Evolutionary conservation across 352 stramenopile genomes (phyloP), one percentile per base, ranked within the genome.

Genomic region (Thalassiosira allenii): DNA sequence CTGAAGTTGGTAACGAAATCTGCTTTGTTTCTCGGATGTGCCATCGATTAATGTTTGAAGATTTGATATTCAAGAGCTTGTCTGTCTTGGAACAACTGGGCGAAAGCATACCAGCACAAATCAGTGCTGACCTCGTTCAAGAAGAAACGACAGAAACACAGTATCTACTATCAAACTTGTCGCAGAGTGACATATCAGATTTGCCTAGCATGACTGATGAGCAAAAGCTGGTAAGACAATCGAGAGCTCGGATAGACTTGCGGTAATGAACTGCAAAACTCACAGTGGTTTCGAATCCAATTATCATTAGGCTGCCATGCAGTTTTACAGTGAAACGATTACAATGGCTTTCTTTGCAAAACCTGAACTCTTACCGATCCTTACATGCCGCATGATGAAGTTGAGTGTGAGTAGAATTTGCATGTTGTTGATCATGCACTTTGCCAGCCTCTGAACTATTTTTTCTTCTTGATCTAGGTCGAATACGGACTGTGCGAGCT

Each of bases 141-240:
- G 11, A 64, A 33, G 54, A 64, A 64, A 44, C 23, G 20, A 17
- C 14, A 25, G 23, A 3, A 34, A 43, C 30, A 5, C 32, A 43
- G 25, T 12, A 22, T 14, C 33, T 44, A 22, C 22, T 64, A 1
- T 44, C 32, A 25, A 20, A n/a, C n/a, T 47, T 25, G 17, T 27
- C 54, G 6, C 23, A 64, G 29, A 30, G 40, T 27, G 29, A 64
- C 11, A 27, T 64, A 37, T 23, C 41, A 33, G 27, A 20, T 43
- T 30, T 64, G 3, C 54, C 54, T 43, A 6, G 8, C 0, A 64
- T 64, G 54, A 64, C 54, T 9, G 27, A 64, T 33, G 25, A 43
- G 41, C 32, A 43, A 0, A 64, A 64, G 54, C 29, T 47, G 27
- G 23, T 47, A 17, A 47, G 37, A 47, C n/a, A n/a, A n/a, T n/a